These are phyloP conservation scores for Annulohypoxylon moriforme DNA, from an alignment of 495 filamentous ascomycete genomes.

Conservation along the genomic window DNA sequence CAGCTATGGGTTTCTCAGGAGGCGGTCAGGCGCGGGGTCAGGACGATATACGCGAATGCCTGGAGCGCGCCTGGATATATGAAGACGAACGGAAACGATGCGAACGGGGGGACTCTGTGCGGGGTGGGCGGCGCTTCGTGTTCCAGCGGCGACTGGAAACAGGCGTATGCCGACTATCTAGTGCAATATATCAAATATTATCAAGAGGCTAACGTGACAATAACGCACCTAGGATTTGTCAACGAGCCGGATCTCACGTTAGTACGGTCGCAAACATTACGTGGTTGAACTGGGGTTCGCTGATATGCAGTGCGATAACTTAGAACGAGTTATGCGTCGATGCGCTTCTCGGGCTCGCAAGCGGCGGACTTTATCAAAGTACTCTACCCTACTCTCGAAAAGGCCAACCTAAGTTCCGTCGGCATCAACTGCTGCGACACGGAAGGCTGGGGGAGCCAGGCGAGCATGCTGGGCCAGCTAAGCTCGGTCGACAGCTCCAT, in stretches of 20 bases:
- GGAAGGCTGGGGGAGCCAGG: slow-evolving; percentile 58
- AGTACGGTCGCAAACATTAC: not conserved
- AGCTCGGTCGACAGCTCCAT: slow-evolving; percentile 54
- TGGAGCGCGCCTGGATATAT: slow-evolving; percentile 68
- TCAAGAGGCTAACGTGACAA: slow-evolving; percentile 55
- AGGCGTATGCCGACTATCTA: slow-evolving; percentile 67
- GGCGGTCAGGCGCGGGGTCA: slow-evolving; percentile 59
- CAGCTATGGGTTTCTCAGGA: slow-evolving; percentile 64
- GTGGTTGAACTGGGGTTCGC: not conserved
- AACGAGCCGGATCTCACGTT: slow-evolving; percentile 60
- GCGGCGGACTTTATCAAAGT: slow-evolving; percentile 65
- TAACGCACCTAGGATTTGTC: slow-evolving; percentile 64
- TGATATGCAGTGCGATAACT: not conserved
- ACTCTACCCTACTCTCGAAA: slow-evolving; percentile 57
- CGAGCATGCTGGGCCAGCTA: slow-evolving; percentile 56
- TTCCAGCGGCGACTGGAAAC: slow-evolving; percentile 64
- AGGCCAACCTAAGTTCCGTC: slow-evolving; percentile 50
- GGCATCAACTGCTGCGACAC: slow-evolving; percentile 65
- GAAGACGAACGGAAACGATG: slow-evolving; percentile 66
- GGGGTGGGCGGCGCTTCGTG: slow-evolving; percentile 60
- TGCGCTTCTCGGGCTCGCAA: slow-evolving; percentile 60
- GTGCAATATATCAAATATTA: slow-evolving; percentile 65
- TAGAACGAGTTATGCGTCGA: slow-evolving; percentile 57
- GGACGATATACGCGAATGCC: slow-evolving; percentile 65
- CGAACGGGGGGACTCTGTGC: slow-evolving; percentile 64